phyloP scores from a whole-genome alignment of 768 basidiomycete genomes.

The Leccinum disarticulatum region DNA sequence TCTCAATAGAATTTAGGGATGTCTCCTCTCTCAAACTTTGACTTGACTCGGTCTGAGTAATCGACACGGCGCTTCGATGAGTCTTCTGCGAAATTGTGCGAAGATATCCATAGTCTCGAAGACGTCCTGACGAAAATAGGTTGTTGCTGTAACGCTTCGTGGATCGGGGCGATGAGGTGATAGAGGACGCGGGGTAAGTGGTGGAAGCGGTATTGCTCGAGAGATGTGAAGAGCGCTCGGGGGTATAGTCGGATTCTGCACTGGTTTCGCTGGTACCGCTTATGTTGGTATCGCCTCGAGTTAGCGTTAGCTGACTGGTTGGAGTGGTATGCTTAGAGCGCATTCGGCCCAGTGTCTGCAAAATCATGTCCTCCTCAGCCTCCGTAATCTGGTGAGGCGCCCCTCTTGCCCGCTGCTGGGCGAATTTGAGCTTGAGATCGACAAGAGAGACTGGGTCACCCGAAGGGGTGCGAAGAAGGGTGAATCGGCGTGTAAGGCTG shows the following conservation, averaged over 20 bases:
- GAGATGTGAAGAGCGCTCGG: slow-evolving; percentile 35
- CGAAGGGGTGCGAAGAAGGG: slow-evolving; percentile 66
- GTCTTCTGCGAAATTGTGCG: slow-evolving; percentile 52
- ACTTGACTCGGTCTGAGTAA: slow-evolving; percentile 48
- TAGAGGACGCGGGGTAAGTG: slow-evolving; percentile 39
- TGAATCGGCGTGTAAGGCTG: slow-evolving; percentile 82
- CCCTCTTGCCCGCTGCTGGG: slow-evolving; percentile 74
- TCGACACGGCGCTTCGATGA: slow-evolving; percentile 37
- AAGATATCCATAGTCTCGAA: slow-evolving; percentile 73
- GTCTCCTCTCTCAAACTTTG: slow-evolving; percentile 47
- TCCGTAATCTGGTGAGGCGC: slow-evolving; percentile 68
- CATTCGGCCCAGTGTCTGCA: slow-evolving; percentile 66
- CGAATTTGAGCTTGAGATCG: slow-evolving; percentile 63
- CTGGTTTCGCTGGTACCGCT: slow-evolving; percentile 18
- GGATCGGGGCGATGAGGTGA: slow-evolving; percentile 44
- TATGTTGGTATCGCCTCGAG: slow-evolving; percentile 18
- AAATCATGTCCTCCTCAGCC: slow-evolving; percentile 82
- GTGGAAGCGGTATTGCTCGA: slow-evolving; percentile 40
- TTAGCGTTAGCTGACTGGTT: slow-evolving; percentile 15
- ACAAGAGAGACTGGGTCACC: slow-evolving; percentile 68
- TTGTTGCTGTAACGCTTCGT: slow-evolving; percentile 83
- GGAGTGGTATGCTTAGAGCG: slow-evolving; percentile 36
- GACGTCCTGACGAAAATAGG: slow-evolving; percentile 77
- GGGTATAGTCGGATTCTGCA: slow-evolving; percentile 32
- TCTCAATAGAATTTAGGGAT: slow-evolving; percentile 43